These are phyloP conservation scores for Ophiostoma tasmaniense DNA, from an alignment of 2,329 filamentous ascomycete genomes.

Conservation along the genomic window DNA sequence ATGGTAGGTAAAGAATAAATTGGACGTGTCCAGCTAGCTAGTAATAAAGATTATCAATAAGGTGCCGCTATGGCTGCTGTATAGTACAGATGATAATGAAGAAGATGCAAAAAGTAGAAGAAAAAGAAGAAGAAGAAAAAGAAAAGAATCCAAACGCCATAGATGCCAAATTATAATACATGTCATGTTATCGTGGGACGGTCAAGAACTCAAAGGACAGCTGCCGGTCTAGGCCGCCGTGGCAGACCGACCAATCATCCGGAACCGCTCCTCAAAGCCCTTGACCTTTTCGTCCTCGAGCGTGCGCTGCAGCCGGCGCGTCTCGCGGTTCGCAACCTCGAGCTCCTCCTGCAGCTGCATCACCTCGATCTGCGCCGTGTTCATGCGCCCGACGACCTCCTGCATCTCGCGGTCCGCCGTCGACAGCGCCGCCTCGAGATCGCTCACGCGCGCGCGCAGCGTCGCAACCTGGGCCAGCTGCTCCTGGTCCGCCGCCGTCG, in stretches of 20 bases:
- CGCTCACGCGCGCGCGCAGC: slow-evolving; percentile 68
- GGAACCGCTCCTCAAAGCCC: slow-evolving; percentile 37
- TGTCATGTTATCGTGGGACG: background rate
- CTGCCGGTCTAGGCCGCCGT: background rate
- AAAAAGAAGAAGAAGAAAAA: background rate
- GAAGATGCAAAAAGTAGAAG: background rate
- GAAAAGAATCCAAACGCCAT: background rate
- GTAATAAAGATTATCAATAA: slow-evolving; percentile 6
- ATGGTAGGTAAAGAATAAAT: background rate
- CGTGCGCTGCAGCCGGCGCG: slow-evolving; percentile 58
- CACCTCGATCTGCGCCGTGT: slow-evolving; percentile 73
- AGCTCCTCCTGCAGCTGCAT: slow-evolving; percentile 66
- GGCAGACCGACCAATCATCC: slow-evolving; percentile 14
- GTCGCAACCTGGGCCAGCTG: slow-evolving; percentile 66
- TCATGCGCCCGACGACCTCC: slow-evolving; percentile 75
- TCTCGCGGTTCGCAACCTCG: slow-evolving; percentile 65
- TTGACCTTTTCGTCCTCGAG: slow-evolving; percentile 58
- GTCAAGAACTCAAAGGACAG: background rate
- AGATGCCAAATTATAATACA: background rate
- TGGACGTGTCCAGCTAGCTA: background rate
- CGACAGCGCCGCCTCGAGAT: slow-evolving; percentile 72
- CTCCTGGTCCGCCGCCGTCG: slow-evolving; percentile 42
- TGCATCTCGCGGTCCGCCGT: slow-evolving; percentile 77
- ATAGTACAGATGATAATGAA: background rate
- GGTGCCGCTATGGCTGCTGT: background rate